Percentiles rank a stretch among this genome's conserved stretches.
Conservation (phyloP, 1,139 yeast genomes). For the Geotrichum restrictum region DNA sequence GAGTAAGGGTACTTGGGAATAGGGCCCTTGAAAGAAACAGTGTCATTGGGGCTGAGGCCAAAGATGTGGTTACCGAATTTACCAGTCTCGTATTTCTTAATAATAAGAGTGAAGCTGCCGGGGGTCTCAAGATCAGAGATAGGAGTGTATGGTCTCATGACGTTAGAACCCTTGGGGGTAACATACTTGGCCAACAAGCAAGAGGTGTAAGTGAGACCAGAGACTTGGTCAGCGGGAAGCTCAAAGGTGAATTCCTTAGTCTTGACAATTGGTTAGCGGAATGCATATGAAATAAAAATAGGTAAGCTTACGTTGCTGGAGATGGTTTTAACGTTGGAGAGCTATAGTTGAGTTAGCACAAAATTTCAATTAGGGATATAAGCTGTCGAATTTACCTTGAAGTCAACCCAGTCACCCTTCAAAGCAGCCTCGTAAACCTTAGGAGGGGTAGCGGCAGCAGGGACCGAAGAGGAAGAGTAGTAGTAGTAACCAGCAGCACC, state of each 20-base stretch:
- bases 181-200: slow-evolving; percentile 69
- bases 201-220: slow-evolving; percentile 82
- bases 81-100: slow-evolving; percentile 81
- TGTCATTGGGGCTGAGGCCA: slow-evolving; percentile 70
- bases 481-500: slow-evolving; percentile 12
- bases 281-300: background rate
- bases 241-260: slow-evolving; percentile 68
- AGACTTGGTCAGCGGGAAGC: slow-evolving; percentile 63
- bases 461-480: slow-evolving; percentile 4
- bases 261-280: slow-evolving; percentile 38
- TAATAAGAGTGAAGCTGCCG: slow-evolving; percentile 75
- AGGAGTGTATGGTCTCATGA: slow-evolving; percentile 96
- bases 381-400: slow-evolving; percentile 7
- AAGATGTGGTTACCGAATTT: slow-evolving; percentile 77
- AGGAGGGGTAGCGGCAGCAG: slow-evolving; percentile 2
- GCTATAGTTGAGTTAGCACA: slow-evolving; percentile 33
- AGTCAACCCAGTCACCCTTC: slow-evolving; percentile 17
- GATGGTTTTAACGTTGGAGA: slow-evolving; percentile 53
- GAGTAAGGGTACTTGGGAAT: slow-evolving; percentile 88
- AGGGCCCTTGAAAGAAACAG: slow-evolving; percentile 92
- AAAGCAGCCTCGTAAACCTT: slow-evolving; percentile 2
- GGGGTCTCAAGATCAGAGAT: slow-evolving; percentile 61
- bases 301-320: slow-evolving; percentile 44
- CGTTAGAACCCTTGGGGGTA: slow-evolving; percentile 80
- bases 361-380: background rate